Base-by-base conservation (phyloP, 169 alveolate species). In the Babesia microti region DNA sequence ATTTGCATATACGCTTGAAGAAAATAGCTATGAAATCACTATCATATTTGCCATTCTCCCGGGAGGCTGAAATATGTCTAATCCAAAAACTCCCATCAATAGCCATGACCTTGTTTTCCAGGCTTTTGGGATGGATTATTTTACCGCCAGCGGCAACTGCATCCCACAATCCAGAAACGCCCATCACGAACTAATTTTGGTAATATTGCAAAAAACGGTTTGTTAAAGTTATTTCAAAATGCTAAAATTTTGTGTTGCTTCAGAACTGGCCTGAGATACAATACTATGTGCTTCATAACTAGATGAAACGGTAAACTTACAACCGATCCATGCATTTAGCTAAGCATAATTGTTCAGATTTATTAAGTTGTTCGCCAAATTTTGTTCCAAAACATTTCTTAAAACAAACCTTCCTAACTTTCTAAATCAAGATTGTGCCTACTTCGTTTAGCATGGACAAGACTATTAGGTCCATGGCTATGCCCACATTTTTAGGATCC, bases 261-360 rank as follows among this genome's bases (percentile, higher is more conserved):
- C 91, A 3, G 79, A 47, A 6, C 84, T 56, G 3, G 90, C 90
- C 56, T 82, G 80, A 40, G 86, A 55, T 33, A 85, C 86, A 29
- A 85, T 81, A 15, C 85, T 61, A 46, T 85, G 89, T 18, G 92
- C 82, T 54, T 85, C 92, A 45, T 81, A 82, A 88, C 90, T 82
- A 47, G 35, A 46, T 14, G 19, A 23, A 29, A 4, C 28, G n/a
- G 17, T 9, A 5, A 11, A 37, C 79, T 51, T 40, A 85, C 92
- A 85, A 81, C 24, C 92, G 54, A 41, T 85, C 92, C 92, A 85
- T 82, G 72, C 92, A 84, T 48, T 84, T 84, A 14, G 92, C 91
- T 23, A 82, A 41, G 50, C 91, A 82, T 14, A 82, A 70, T 47
- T 78, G 87, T 43, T 82, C 91, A 32, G 39, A 48, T 68, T 80